A percentile compares a stretch with the other conserved stretches of the same genome.
Evolutionary conservation across 164 flowering plant genomes (phyloP).

Genomic region (Amborella trichopoda): DNA sequence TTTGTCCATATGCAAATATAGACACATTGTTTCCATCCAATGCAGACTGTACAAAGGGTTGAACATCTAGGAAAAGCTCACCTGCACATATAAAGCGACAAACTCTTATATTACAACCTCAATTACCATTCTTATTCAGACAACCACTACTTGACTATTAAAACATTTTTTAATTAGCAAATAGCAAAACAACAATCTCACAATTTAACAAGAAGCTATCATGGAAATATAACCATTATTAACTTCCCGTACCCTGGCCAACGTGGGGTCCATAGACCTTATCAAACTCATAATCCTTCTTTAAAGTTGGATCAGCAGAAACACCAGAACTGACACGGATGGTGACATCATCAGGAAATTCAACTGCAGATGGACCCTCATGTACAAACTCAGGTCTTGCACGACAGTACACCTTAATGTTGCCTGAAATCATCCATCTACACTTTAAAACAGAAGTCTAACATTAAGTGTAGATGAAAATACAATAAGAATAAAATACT

Average conservation of each 20-base stretch:
- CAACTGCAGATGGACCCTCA: conserved; percentile 77
- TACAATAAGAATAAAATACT: not conserved
- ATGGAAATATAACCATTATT: not conserved
- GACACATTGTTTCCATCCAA: conserved; percentile 96
- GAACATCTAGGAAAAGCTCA: conserved; percentile 83
- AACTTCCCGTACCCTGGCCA: conserved; percentile 82
- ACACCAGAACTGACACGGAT: conserved; percentile 68
- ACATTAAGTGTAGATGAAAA: too few relatives aligned
- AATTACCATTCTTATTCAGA: too few relatives aligned
- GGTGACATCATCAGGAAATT: conserved; percentile 88
- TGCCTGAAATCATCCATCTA: conserved; percentile 48
- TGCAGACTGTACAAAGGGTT: conserved; percentile 94
- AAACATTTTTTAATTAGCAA: too few relatives aligned
- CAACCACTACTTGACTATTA: not conserved
- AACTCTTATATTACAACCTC: too few relatives aligned
- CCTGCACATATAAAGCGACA: conserved; percentile 37
- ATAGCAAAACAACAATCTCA: too few relatives aligned
- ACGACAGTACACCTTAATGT: conserved; percentile 76
- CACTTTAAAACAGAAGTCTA: conserved; percentile 6
- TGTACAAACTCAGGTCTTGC: conserved; percentile 90
- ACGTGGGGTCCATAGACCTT: conserved; percentile 98
- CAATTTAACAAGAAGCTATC: too few relatives aligned
- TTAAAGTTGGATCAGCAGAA: conserved; percentile 54
- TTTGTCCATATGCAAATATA: conserved; percentile 89
- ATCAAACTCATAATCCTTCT: conserved; percentile 93